Base-by-base conservation (phyloP, 345 rosid genomes). In the Erodium maritimum region DNA sequence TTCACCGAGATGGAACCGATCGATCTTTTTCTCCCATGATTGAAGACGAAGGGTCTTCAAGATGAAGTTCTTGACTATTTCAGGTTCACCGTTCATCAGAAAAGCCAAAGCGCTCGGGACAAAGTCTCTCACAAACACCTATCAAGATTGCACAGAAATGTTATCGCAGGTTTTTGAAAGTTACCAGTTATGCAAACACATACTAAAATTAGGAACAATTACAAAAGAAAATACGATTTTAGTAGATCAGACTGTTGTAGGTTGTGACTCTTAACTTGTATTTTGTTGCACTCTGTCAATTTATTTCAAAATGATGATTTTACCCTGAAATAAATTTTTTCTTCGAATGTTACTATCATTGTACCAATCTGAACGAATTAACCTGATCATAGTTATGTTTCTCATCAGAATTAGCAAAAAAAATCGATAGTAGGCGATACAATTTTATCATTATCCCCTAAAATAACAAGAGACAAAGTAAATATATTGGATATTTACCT, bases 61-160 rank as follows among this genome's bases (percentile, higher is more conserved):
- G 1, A 89, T 79, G 60, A 89, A 86, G 66, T 89, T 82, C 80
- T 77, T 89, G 14, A 89, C 96, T 54, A 88, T 82, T 0, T 72
- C 89, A 19, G 85, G 79, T 77, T 88, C 95, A 12, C 96, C 95
- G 34, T 88, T 88, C 95, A 88, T 86, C 52, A 88, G 70, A 61
- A 84, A 88, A 2, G 96, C 95, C 68, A 88, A 45, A 10, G 89
- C 96, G 57, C 95, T 86, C 22, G 96, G 96, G 20, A 88, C 87
- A 70, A 88, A 88, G 72, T 88, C 96, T 50, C 96, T 79, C 19
- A 86, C 82, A 19, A 88, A 88, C 52, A 86, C 91, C 96, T 88
- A 63, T 17, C 63, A 59, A 29, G 37, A 60, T 21, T 23, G 46
- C 13, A 42, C 12, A 17, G 14, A 7, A 17, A 24, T 5, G 55